Base-by-base conservation (phyloP, 2,329 filamentous ascomycete species). In the Xylariaceae sp. region DNA sequence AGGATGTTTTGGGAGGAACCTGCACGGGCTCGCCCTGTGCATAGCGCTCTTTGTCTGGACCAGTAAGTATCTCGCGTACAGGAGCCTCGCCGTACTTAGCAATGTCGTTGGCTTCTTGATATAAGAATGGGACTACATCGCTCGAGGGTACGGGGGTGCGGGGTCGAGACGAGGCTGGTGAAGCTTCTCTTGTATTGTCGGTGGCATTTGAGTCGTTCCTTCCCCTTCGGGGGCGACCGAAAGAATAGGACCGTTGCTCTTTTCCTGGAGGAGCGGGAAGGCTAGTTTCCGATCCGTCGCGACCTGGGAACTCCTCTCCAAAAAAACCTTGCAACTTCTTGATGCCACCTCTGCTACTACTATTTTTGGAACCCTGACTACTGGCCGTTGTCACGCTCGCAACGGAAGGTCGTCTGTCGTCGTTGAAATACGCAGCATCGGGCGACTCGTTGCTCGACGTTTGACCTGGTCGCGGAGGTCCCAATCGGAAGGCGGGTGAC, bases 51-150 rank as follows among this genome's bases (percentile, higher is more conserved):
- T 78, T 79, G 63, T 89, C 85, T 34, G 80, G 78, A 9, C 83
- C 82, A 31, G 78, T 79, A 48, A 87, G 78, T 45, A 78, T 80
- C 53, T 83, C 76, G 58, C 84, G 78, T 39, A 90, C 81, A 22
- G 86, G 87, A 34, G 86, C 85, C 64, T 89, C 85, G 45, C 86
- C 87, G 66, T 83, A 87, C 50, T 81, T 79, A 34, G 79, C 79
- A 56, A 89, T 87, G 59, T 90, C 86, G 69, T 87, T 79, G 51
- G 78, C 78, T 61, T 93, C 88, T 65, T 97, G 93, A 61, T 93
- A 97, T 48, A 95, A 76, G 76, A 95, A 98, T n/a, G 93, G 93
- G 30, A 95, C 93, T 43, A 98, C 89, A 65, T 97, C 91, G 57
- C 88, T 93, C 11, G 87, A 88, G 32, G 87, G 87, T 38, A 89